Evolutionary conservation across 2,329 filamentous ascomycete species (phyloP).

Genomic region (Exophiala phaeomuriformis): DNA sequence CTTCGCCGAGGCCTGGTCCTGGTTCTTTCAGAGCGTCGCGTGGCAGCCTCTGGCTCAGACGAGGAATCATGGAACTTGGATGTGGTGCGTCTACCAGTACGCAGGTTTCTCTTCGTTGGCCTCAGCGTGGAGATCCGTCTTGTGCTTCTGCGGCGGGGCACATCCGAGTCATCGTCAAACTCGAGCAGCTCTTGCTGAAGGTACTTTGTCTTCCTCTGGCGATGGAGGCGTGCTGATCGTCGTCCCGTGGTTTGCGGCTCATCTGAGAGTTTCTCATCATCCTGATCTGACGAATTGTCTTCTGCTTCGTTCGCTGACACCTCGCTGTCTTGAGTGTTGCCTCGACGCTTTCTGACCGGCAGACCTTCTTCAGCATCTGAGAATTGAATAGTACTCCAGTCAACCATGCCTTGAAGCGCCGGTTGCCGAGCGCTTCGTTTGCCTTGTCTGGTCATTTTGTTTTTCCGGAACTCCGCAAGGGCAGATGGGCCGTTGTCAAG

Average conservation of each 20-base stretch:
- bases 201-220: constrained; percentile 4
- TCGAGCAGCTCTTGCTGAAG: constrained; percentile 10
- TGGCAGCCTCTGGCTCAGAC: constrained; percentile 17
- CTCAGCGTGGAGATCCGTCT: constrained; percentile 9
- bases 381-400: constrained; percentile 16
- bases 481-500: constrained; percentile 13
- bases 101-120: constrained; percentile 2
- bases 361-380: constrained; percentile 21
- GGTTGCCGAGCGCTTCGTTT: constrained; percentile 1
- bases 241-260: constrained; percentile 4
- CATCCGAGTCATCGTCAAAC: constrained; percentile 14
- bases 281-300: constrained; percentile 1
- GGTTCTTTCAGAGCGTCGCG: constrained; percentile 31
- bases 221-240: constrained; percentile 16
- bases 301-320: constrained; percentile 1
- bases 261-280: constrained; percentile 14
- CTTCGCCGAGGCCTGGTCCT: constrained; percentile 31
- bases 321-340: neutral
- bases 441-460: neutral
- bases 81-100: neutral
- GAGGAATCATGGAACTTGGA: constrained; percentile 5
- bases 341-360: constrained; percentile 2
- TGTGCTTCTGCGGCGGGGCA: constrained; percentile 16
- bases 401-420: constrained; percentile 2
- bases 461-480: constrained; percentile 11